Evolutionary conservation across 495 filamentous ascomycete species (phyloP), one percentile per base, ranked within the genome.

Genomic region (Aspergillus panamensis): DNA sequence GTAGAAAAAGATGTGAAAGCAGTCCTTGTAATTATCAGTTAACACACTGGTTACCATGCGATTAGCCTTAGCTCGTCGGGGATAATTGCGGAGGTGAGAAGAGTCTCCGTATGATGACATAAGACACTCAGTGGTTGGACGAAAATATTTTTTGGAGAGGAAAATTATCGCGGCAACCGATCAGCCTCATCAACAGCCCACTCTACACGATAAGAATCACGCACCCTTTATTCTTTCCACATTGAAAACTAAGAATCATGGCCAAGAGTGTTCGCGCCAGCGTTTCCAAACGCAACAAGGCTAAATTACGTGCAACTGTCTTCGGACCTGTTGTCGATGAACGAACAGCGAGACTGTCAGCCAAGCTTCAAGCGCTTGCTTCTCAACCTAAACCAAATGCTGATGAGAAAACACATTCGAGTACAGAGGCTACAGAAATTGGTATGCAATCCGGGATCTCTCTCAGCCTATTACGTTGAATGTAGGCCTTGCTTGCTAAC

Each of bases 201-300:
- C 25, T 25, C 25, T 25, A 2, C 25, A 2, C 25, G 25, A 2
- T 2, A 40, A 40, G 12, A 14, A 13, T 13, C 37, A 14, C 16
- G 9, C 30, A 21, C 39, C 50, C 31, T 10, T 35, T 9, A 20
- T 14, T 30, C 39, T 58, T 37, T 40, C 45, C 55, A 50, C 21
- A 19, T 17, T 35, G 8, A 44, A 31, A 31, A 42, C 14, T 12
- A 42, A 35, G 2, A 42, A 81, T 58, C 58, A 96, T 96, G 92
- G 92, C 91, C 3, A 96, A 94, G 65, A 86, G 88, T 66, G 73
- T 86, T 47, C 80, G 92, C 63, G 79, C 91, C 40, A 91, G 87
- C 62, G 75, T 79, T 49, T 82, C 80, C 61, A 96, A 96, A 78
- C 76, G 81, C 62, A 93, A 96, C 74, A 87, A 87, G 66, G 79